A percentile compares a stretch with the other conserved stretches of the same genome.
Conservation (phyloP, 2,329 filamentous ascomycete species). For the Penicillium sp. region DNA sequence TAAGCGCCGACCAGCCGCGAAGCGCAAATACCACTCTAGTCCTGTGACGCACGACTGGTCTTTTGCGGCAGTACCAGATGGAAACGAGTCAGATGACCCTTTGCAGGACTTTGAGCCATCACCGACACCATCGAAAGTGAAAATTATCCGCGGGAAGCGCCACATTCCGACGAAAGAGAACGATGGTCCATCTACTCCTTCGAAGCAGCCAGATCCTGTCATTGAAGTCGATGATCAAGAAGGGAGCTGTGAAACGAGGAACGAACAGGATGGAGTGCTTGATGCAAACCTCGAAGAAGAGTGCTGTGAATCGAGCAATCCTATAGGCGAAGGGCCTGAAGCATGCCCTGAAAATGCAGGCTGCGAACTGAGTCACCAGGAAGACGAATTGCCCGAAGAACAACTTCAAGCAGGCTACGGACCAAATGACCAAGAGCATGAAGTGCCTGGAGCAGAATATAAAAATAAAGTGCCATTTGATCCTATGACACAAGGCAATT, state of each 20-base stretch:
- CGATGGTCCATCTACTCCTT: not conserved
- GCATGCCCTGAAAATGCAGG: not conserved
- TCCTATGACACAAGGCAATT: not conserved
- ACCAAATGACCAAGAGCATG: not conserved
- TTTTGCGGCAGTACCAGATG: slow-evolving; percentile 34
- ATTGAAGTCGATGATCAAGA: not conserved
- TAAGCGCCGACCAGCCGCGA: slow-evolving; percentile 17
- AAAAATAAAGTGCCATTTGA: slow-evolving; percentile 1
- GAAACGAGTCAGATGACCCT: slow-evolving; percentile 44
- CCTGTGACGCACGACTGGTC: slow-evolving; percentile 36
- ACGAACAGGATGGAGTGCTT: not conserved
- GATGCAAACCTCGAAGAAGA: not conserved
- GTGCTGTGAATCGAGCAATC: not conserved
- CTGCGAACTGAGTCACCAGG: not conserved
- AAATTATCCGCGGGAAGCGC: slow-evolving; percentile 24
- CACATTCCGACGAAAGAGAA: not conserved
- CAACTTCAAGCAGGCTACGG: not conserved
- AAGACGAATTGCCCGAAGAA: not conserved
- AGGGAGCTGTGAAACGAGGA: not conserved
- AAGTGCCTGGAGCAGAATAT: not conserved
- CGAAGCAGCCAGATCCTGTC: not conserved
- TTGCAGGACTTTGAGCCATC: slow-evolving; percentile 37
- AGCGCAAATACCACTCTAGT: slow-evolving; percentile 29
- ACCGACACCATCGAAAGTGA: slow-evolving; percentile 25
- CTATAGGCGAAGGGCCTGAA: not conserved